Conservation (phyloP, 2,329 filamentous ascomycete species). For the Fragosphaeria purpurea region DNA sequence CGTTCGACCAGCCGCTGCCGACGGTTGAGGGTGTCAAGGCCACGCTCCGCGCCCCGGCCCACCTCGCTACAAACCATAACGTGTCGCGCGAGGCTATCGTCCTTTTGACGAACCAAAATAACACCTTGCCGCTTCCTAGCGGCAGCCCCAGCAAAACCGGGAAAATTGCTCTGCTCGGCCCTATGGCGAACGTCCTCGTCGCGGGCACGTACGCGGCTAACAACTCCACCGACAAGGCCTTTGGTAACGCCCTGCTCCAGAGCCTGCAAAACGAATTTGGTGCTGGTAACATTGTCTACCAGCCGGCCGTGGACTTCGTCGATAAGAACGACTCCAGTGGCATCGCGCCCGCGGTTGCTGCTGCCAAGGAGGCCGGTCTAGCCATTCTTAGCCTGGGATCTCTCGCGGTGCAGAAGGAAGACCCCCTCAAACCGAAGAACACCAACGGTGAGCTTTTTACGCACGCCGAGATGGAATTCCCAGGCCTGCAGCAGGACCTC, state of each 20-base stretch:
- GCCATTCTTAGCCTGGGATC: conserved; percentile 23
- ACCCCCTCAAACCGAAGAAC: conserved; percentile 19
- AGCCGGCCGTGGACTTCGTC: conserved; percentile 6
- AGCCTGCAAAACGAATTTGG: conserved; percentile 14
- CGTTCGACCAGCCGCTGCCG: conserved; percentile 19
- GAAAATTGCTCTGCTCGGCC: conserved; percentile 14
- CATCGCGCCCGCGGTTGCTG: conserved; percentile 15
- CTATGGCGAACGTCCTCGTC: conserved; percentile 15
- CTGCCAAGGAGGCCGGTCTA: conserved; percentile 19
- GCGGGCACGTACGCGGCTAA: conserved; percentile 14
- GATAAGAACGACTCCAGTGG: not conserved
- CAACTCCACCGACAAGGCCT: conserved; percentile 13
- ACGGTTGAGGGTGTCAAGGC: conserved; percentile 10
- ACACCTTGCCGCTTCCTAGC: conserved; percentile 8
- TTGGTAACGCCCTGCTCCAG: conserved; percentile 14
- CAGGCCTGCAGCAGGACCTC: conserved; percentile 24
- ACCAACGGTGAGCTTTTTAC: conserved; percentile 24
- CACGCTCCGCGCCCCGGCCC: conserved; percentile 10
- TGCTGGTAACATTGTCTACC: conserved; percentile 14
- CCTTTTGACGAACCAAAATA: conserved; percentile 14
- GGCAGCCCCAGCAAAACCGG: not conserved
- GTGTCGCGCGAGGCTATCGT: conserved; percentile 15
- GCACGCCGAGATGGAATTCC: conserved; percentile 22
- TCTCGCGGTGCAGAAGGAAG: conserved; percentile 16
- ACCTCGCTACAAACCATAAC: conserved; percentile 13